A percentile compares a stretch with the other conserved stretches of the same genome.
Conservation (phyloP, 805 yeast species). For the Clavispora carvajalis region DNA sequence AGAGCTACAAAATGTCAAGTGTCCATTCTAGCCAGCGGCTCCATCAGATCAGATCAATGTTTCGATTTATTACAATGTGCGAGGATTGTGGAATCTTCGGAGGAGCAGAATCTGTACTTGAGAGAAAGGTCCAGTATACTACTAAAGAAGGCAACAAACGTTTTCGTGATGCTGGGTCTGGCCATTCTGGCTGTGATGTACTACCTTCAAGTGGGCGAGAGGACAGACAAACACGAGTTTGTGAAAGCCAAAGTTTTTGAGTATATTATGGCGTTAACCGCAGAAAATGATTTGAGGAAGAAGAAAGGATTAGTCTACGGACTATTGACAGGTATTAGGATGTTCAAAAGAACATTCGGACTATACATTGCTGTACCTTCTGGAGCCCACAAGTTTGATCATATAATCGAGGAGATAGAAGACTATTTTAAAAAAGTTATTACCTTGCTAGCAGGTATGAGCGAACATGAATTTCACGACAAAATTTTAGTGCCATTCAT, state of each 20-base stretch:
- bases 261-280: conserved; percentile 39
- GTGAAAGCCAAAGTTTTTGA: conserved; percentile 44
- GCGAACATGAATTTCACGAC: conserved; percentile 30
- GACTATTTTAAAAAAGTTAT: conserved; percentile 43
- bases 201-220: conserved; percentile 53
- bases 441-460: conserved; percentile 19
- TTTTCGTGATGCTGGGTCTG: conserved; percentile 40
- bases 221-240: conserved; percentile 28
- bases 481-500: conserved; percentile 35
- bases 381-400: conserved; percentile 35
- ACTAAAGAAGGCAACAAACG: not conserved
- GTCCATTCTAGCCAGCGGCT: conserved; percentile 50
- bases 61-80: not conserved
- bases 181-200: conserved; percentile 39
- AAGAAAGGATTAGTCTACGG: conserved; percentile 59
- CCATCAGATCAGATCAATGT: conserved; percentile 21
- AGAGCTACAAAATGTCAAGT: not conserved
- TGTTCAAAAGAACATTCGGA: conserved; percentile 50
- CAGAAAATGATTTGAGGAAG: conserved; percentile 46
- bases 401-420: conserved; percentile 43
- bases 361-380: conserved; percentile 56
- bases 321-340: conserved; percentile 51
- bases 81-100: not conserved
- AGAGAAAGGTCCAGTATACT: not conserved
- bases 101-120: not conserved